Evolutionary conservation across 1,139 yeast genomes (phyloP), one percentile per base, ranked within the genome.

Genomic region (Pneumocystis jirovecii): DNA sequence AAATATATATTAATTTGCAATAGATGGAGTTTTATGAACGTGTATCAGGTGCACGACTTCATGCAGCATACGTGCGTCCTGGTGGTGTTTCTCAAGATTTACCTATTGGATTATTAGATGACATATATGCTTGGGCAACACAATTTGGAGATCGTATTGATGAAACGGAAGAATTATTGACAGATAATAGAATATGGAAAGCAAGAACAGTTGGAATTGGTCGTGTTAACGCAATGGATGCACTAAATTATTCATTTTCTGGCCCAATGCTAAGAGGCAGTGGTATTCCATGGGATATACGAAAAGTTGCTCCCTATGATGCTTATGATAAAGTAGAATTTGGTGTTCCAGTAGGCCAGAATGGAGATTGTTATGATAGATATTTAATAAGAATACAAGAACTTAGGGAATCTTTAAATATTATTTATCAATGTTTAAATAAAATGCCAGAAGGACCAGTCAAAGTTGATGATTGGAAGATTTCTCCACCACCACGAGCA

Each of bases 41-140:
- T 75, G 96, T 88, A 56, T 84, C 89, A 56, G 96, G 96, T 70
- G 96, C 96, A 45, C 85, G 96, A 78, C 81, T 89, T 75, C 96
- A 89, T 78, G 81, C 89, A 62, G 96, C 95, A 62, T 89, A 89
- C 73, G 85, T 87, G 68, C 84, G 96, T 78, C 96, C 96, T 65
- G 96, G 96, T 74, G 96, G 96, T 73, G 96, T 89, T 44, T 79
- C 95, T 31, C 96, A 87, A 77, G 96, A 89, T 76, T 78, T 89
- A 71, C 96, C 96, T 39, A 85, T 83, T 50, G 96, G 96, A 64
- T 77, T 89, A 73, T 81, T 89, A 72, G 96, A 89, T 76, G 96
- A 89, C 74, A 89, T 89, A 72, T 89, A 87, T 78, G 88, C 88
- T 93, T 89, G 96, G 96, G 96, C 96, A 66, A 89, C 96, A 56